Evolutionary conservation across 2,329 filamentous ascomycete genomes (phyloP).

Genomic region (Curvularia spicifera): DNA sequence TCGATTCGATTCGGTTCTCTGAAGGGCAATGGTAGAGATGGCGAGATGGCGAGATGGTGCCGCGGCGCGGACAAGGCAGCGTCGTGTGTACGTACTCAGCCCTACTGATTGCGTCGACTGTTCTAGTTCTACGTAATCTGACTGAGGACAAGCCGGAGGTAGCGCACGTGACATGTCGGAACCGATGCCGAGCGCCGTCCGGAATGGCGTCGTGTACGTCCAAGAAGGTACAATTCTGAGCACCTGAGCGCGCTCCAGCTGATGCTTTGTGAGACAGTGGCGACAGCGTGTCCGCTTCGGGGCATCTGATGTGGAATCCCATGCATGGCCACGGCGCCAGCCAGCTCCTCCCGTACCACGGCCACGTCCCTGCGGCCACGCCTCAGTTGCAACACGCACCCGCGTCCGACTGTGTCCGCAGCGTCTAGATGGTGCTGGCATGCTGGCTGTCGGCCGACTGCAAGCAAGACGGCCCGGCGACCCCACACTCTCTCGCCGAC

Average conservation of each 20-base stretch:
- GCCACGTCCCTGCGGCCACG: neutral
- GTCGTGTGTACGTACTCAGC: neutral
- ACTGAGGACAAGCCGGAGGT: neutral
- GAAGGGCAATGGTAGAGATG: neutral
- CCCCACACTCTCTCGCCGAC: neutral
- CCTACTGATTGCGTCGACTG: neutral
- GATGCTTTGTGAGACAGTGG: neutral
- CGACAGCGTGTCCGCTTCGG: neutral
- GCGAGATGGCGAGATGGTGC: no score
- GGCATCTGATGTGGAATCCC: neutral
- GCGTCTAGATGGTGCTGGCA: neutral
- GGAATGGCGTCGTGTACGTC: neutral
- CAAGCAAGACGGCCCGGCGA: neutral
- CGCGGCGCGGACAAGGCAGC: neutral
- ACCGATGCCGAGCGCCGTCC: neutral
- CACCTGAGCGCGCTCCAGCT: neutral
- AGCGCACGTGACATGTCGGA: constrained; percentile 1
- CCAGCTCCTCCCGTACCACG: neutral
- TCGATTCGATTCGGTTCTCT: neutral
- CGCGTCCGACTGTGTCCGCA: no score
- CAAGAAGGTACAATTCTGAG: neutral
- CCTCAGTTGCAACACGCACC: neutral
- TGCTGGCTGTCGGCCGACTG: neutral
- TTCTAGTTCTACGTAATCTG: neutral
- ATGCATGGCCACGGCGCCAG: neutral